Evolutionary conservation across 495 filamentous ascomycete species (phyloP).

Genomic region (Staphylotrichum longicolle): DNA sequence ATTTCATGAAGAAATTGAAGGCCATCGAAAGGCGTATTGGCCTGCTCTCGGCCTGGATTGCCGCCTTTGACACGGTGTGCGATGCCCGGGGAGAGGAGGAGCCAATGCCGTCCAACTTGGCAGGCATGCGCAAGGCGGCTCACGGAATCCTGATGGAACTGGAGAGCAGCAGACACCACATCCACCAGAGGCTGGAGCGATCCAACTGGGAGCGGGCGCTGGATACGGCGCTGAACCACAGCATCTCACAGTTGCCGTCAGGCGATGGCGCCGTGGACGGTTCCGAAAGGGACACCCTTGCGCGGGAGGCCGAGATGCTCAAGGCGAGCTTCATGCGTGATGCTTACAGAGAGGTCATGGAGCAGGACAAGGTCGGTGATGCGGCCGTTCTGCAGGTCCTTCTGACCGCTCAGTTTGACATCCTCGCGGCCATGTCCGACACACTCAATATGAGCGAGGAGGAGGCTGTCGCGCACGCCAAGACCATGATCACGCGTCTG

Average conservation of each 20-base stretch:
- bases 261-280: constrained; percentile 68
- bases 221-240: constrained; percentile 83
- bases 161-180: constrained; percentile 83
- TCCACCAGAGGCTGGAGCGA: constrained; percentile 75
- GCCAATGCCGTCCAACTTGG: constrained; percentile 60
- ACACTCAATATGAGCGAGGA: constrained; percentile 76
- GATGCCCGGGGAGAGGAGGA: constrained; percentile 66
- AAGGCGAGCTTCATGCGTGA: constrained; percentile 83
- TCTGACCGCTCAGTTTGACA: constrained; percentile 87
- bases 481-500: constrained; percentile 73
- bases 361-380: constrained; percentile 81
- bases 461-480: constrained; percentile 78
- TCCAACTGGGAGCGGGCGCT: constrained; percentile 82
- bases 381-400: constrained; percentile 74
- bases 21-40: constrained; percentile 82
- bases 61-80: constrained; percentile 82
- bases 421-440: constrained; percentile 73
- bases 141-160: constrained; percentile 84
- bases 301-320: constrained; percentile 78
- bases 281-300: constrained; percentile 67
- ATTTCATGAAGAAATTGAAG: constrained; percentile 75
- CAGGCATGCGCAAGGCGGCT: constrained; percentile 80
- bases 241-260: constrained; percentile 70
- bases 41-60: constrained; percentile 85
- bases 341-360: constrained; percentile 68